Base-by-base conservation (phyloP, 495 filamentous ascomycete species). In the Mycothermus thermophilus region DNA sequence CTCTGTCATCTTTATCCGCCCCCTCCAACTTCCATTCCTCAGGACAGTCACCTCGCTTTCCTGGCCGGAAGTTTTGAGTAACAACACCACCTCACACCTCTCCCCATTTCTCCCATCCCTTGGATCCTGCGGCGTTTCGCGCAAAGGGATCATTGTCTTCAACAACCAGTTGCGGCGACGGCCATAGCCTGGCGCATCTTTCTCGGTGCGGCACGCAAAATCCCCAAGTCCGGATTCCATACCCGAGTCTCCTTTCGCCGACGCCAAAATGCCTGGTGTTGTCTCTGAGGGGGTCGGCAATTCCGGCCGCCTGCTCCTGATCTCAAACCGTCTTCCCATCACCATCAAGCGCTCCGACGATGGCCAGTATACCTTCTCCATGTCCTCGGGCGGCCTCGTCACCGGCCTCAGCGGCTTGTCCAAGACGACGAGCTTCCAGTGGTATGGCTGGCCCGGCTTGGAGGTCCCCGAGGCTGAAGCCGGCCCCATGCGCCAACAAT, bases 361-460 rank as follows among this genome's bases (percentile, higher is more conserved):
- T 63, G 63, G 63, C 27, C 58, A 58, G 32, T 96, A 93, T 59
- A 71, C 76, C 42, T 92, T 93, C 58, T 81, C 77, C 54, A 93
- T 93, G 80, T 94, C 87, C 10, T 94, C 88, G 5, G 88, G 88
- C 36, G 88, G 88, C 10, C 70, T 97, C 24, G 86, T 97, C 34
- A 93, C 80, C 24, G 90, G 87, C 1, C 57, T 97, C 34, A 85
- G 79, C 42, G 90, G 88, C 13, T 59, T 97, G 43, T 80, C 82
- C 43, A 94, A 93, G 55, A 74, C 80, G 6, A 93, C 84, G 8
- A 88, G 76, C 27, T 95, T 94, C 62, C 78, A 84, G 54, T 97
- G 90, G 88, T 95, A 94, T 56, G 88, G 88, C 39, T 97, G 90
- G 90, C 86, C 88, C 6, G 88, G 88, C 19, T 52, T 94, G 37